These are phyloP conservation scores for Chaetomiaceae sp. DNA, from an alignment of 2,329 filamentous ascomycete species.

Conservation along the genomic window DNA sequence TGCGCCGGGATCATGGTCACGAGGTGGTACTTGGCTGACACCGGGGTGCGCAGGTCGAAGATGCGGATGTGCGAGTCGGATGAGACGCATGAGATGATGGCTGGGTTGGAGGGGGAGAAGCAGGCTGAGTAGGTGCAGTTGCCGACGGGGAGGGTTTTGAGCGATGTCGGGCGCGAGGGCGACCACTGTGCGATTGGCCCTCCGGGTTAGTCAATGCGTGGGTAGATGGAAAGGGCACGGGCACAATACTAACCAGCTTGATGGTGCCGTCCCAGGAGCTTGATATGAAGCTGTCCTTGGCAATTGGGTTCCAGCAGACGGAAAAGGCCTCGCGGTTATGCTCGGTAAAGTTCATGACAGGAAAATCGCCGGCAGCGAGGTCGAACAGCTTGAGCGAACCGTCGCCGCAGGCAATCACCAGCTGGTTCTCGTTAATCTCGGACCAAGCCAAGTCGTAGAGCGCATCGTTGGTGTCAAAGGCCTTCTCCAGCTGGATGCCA, in stretches of 20 bases:
- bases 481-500: conserved; percentile 79
- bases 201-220: background rate
- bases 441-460: conserved; percentile 95
- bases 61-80: conserved; percentile 84
- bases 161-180: conserved; percentile 64
- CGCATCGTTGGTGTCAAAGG: conserved; percentile 95
- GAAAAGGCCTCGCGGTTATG: conserved; percentile 91
- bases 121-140: conserved; percentile 91
- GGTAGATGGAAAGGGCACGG: background rate
- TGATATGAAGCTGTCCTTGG: conserved; percentile 85
- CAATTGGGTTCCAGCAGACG: conserved; percentile 84
- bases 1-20: conserved; percentile 79
- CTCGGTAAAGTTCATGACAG: conserved; percentile 86
- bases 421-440: conserved; percentile 91
- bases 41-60: conserved; percentile 84
- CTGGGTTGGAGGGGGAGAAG: conserved; percentile 82
- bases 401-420: conserved; percentile 83
- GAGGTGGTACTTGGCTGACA: conserved; percentile 81
- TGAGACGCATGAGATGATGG: conserved; percentile 78
- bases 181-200: conserved; percentile 59
- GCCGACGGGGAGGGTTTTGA: conserved; percentile 84
- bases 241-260: conserved; percentile 58
- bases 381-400: conserved; percentile 95
- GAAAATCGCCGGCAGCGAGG: conserved; percentile 71
- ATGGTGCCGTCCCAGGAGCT: conserved; percentile 95